Conservation (phyloP, 2,329 filamentous ascomycete genomes). For the Aspergillus sp. region DNA sequence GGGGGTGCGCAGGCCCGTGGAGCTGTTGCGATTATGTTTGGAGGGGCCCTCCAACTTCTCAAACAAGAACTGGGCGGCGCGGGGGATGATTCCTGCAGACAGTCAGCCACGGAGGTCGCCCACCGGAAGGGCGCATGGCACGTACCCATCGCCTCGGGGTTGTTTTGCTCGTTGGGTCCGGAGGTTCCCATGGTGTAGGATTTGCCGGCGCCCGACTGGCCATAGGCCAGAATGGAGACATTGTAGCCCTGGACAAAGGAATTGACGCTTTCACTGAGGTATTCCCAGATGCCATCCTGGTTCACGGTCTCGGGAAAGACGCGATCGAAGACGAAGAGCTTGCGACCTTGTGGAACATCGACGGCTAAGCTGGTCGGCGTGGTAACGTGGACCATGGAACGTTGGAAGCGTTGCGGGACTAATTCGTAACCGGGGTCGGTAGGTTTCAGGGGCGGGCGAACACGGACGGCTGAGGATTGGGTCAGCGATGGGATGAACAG, state of each 20-base stretch:
- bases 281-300: slow-evolving; percentile 93
- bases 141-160: slow-evolving; percentile 75
- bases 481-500: slow-evolving; percentile 11
- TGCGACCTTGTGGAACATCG: slow-evolving; percentile 87
- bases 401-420: slow-evolving; percentile 92
- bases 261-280: slow-evolving; percentile 82
- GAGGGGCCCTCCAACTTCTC: slow-evolving; percentile 70
- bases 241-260: slow-evolving; percentile 97
- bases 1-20: slow-evolving; percentile 77
- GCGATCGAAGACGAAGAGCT: slow-evolving; percentile 94
- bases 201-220: slow-evolving; percentile 95
- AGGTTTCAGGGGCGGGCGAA: slow-evolving; percentile 80
- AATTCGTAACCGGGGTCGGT: slow-evolving; percentile 90
- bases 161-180: slow-evolving; percentile 72
- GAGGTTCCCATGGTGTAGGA: slow-evolving; percentile 99
- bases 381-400: slow-evolving; percentile 85
- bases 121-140: background rate
- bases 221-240: slow-evolving; percentile 94
- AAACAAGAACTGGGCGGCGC: slow-evolving; percentile 82
- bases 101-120: slow-evolving; percentile 2
- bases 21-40: slow-evolving; percentile 60
- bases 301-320: slow-evolving; percentile 81
- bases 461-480: slow-evolving; percentile 70
- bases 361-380: slow-evolving; percentile 82
- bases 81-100: slow-evolving; percentile 82